Conservation (phyloP, 2,329 filamentous ascomycete species). For the Aspergillus floridensis region DNA sequence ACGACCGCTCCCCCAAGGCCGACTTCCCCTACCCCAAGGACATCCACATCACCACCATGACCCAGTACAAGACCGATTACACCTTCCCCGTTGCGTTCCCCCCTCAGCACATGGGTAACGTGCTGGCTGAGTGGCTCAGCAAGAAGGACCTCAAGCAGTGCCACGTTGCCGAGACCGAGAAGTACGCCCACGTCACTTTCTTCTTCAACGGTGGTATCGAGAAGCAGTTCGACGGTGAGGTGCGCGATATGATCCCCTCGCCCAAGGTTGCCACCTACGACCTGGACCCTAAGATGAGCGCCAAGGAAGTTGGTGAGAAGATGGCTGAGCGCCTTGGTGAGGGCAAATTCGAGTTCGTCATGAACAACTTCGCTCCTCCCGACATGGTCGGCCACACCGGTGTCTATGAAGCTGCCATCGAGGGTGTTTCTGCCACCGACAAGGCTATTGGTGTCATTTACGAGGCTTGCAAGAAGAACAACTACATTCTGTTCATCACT, state of each 20-base stretch:
- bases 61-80: constrained; percentile 94
- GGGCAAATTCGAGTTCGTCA: constrained; percentile 89
- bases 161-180: constrained; percentile 97
- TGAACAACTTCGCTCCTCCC: constrained; percentile 99
- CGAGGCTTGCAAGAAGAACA: constrained; percentile 88
- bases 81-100: constrained; percentile 89
- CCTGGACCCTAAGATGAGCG: constrained; percentile 92
- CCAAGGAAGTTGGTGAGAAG: constrained; percentile 83
- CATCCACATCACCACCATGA: constrained; percentile 89
- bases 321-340: constrained; percentile 82
- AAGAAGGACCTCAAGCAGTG: constrained; percentile 90
- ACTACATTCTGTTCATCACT: constrained; percentile 92
- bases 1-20: constrained; percentile 84
- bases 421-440: constrained; percentile 83
- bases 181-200: constrained; percentile 99
- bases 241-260: constrained; percentile 88
- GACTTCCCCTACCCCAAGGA: constrained; percentile 94
- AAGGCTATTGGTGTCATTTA: constrained; percentile 90
- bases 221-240: constrained; percentile 90
- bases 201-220: constrained; percentile 99
- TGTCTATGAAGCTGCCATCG: constrained; percentile 89
- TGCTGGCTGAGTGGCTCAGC: constrained; percentile 93
- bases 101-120: constrained; percentile 94
- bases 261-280: constrained; percentile 97
- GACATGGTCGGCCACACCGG: constrained; percentile 99